Evolutionary conservation across 1,284 basidiomycete species (phyloP).

Genomic region (Porogramme epimiltina): DNA sequence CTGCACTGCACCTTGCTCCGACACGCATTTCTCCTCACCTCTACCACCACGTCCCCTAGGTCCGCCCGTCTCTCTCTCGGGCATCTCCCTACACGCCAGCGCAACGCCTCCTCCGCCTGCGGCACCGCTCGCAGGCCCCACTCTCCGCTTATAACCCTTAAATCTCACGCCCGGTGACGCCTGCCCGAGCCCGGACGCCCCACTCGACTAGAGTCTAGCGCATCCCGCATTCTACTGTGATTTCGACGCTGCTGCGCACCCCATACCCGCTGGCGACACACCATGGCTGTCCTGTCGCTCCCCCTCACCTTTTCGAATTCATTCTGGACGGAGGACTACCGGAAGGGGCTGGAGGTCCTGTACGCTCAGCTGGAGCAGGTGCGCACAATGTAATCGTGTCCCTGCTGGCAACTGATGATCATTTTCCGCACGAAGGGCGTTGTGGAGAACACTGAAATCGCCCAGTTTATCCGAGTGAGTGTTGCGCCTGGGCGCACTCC

Average conservation of each 20-base stretch:
- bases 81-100: constrained; percentile 14
- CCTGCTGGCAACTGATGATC: constrained; percentile 3
- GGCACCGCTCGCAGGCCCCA: constrained; percentile 12
- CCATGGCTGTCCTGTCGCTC: constrained; percentile 83
- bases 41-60: constrained; percentile 11
- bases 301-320: constrained; percentile 87
- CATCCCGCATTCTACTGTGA: neutral
- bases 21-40: constrained; percentile 16
- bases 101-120: constrained; percentile 18
- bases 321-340: constrained; percentile 91
- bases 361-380: constrained; percentile 82
- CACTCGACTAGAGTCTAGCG: neutral
- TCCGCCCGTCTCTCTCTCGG: constrained; percentile 3
- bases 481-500: neutral
- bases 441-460: constrained; percentile 80
- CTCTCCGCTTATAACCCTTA: constrained; percentile 11
- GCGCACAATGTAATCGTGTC: constrained; percentile 20
- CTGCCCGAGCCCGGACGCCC: constrained; percentile 1
- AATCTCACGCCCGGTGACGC: constrained; percentile 10
- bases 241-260: neutral
- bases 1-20: constrained; percentile 23
- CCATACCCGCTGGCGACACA: constrained; percentile 1
- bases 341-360: constrained; percentile 77
- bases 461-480: constrained; percentile 79
- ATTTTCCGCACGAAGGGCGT: constrained; percentile 50